Base-by-base conservation (phyloP, 768 basidiomycete genomes). In the Suillus subaureus region DNA sequence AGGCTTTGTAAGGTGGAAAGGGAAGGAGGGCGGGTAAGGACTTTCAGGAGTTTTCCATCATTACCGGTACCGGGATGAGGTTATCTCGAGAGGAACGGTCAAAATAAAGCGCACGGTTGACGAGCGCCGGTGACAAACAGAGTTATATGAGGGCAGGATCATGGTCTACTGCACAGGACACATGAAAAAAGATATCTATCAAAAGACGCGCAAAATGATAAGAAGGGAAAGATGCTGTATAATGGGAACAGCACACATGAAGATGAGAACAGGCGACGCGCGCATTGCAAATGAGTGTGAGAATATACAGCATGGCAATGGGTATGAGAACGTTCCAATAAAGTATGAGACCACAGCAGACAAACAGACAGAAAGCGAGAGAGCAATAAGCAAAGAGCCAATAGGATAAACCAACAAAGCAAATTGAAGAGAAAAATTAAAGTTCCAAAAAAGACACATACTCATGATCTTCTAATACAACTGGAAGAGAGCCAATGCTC, bases 361-460 rank as follows among this genome's bases (percentile, higher is more conserved):
- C 21, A 39, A 23, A 39, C 21, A 51, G 52, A 54, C 11, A 55
- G 31, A 33, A 31, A 31, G 52, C 16, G 16, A 51, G 49, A 51
- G 7, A 28, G 26, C 26, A 26, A 51, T 16, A 28, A 16, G 15
- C 18, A n/a, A 55, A 26, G 35, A 57, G 23, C 56, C 23, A 40
- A 26, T 58, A 40, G 23, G 6, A 40, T 58, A 18, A 11, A 11
- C 6, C 23, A 26, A 26, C 4, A 26, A 9, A 57, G 37, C 37
- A 16, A 26, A 39, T 35, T 2, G 23, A 18, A 43, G 11, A 9
- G 5, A 23, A 2, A 23, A 13, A 23, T 39, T 26, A 58, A 31
- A 64, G 54, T 42, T 64, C 63, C 63, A 64, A 62, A 4, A 64
- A 64, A 64, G 63, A 64, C 18, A 64, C 63, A 64, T 64, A 64